Evolutionary conservation across 495 filamentous ascomycete species (phyloP), one percentile per base, ranked within the genome.

Genomic region (Penicillium parvum): DNA sequence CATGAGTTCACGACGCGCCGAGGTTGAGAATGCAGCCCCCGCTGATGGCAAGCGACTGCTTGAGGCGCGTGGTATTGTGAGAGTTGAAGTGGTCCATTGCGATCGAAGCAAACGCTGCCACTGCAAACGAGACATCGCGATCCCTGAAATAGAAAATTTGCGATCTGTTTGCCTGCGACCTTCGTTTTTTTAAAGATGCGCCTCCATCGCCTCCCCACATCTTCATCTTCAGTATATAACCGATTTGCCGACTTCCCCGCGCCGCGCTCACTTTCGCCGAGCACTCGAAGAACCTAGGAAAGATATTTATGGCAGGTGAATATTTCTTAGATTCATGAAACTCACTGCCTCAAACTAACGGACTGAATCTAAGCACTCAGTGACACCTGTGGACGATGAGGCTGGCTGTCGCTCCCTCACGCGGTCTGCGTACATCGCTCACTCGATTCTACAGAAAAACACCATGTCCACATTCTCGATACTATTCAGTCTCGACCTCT

Each of bases 1-100:
- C 85, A 90, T 88, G 25, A 88, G 39, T 14, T 55, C 52, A 14
- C 57, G 57, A 11, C 39, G 42, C 19, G 49, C 40, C 30, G 63
- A 61, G 11, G 55, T 61, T 32, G 61, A 67, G 52, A 69, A 64
- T 32, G 47, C 39, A 7, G 40, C 30, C 7, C 32, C 42, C 30
- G 37, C 25, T 14, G 33, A 16, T 3, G 30, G 32, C 9, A 39
- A 7, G 15, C 40, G 51, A 42, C 28, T 37, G 15, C 28, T 19
- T n/a, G 28, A 23, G 4, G 11, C 19, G 4, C 25, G 23, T 5
- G 25, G 14, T 6, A 32, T 23, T 11, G 16, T 22, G 32, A 35
- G 3, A 8, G 41, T 21, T 15, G 33, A 19, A 1, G 30, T 14
- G 2, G 15, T 5, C 25, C 44, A 37, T 32, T 38, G 47, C 20